These are phyloP conservation scores for Apiospora saccharicola DNA, from an alignment of 2,329 filamentous ascomycete genomes.

Conservation along the genomic window DNA sequence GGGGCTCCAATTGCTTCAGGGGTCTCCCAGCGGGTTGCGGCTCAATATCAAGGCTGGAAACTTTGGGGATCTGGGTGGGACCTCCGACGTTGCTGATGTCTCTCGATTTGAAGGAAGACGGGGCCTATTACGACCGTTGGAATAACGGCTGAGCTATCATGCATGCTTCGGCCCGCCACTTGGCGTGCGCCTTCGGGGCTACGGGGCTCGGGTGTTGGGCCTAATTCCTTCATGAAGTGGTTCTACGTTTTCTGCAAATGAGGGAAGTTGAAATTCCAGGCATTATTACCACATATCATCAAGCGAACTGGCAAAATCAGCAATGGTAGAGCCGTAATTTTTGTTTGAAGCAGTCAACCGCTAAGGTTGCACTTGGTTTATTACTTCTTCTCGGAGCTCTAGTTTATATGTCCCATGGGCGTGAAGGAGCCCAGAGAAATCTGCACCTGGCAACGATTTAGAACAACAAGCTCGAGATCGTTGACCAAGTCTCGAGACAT, in stretches of 20 bases:
- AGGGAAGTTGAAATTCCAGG: too few species aligned
- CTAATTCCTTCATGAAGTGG: background rate
- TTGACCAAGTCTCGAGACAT: background rate
- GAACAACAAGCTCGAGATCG: background rate
- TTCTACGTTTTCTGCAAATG: background rate
- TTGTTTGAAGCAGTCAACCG: background rate
- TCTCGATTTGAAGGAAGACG: background rate
- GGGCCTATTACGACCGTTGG: background rate
- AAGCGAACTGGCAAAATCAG: background rate
- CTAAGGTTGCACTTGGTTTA: background rate
- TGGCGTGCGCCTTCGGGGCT: background rate
- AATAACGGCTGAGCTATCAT: background rate
- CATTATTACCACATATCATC: background rate
- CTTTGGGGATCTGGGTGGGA: background rate
- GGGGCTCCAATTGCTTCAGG: background rate
- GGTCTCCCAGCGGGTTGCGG: background rate
- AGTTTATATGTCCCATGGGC: background rate
- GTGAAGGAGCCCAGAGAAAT: background rate
- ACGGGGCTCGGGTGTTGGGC: background rate
- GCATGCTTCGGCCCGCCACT: background rate
- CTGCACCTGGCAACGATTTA: background rate
- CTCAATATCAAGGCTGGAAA: background rate
- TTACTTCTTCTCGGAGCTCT: conserved; percentile 6
- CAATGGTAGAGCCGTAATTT: background rate
- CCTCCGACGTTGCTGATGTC: background rate